A percentile compares a stretch with the other conserved stretches of the same genome.
Evolutionary conservation across 768 basidiomycete genomes (phyloP).

Genomic region (Leccinum obscurum): DNA sequence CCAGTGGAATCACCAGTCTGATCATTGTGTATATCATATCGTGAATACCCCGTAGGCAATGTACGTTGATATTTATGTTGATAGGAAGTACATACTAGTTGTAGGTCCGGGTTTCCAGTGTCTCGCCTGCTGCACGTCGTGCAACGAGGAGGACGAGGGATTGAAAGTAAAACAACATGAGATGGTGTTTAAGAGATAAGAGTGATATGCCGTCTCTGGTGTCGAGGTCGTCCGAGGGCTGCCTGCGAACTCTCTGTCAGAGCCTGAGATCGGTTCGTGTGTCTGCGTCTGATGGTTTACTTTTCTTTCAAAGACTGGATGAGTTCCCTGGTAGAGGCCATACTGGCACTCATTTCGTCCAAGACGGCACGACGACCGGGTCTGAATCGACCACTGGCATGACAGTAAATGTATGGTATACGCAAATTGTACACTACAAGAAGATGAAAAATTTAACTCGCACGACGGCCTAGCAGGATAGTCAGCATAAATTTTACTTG

Average conservation of each 20-base stretch:
- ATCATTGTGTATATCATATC: not conserved
- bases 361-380: slow-evolving; percentile 27
- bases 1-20: not conserved
- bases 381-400: slow-evolving; percentile 24
- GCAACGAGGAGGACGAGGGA: slow-evolving; percentile 73
- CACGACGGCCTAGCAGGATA: too few species aligned
- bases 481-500: too few species aligned
- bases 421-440: slow-evolving; percentile 4
- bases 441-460: not conserved
- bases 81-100: not conserved
- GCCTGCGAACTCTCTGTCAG: slow-evolving; percentile 29
- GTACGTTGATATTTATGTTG: not conserved
- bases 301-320: slow-evolving; percentile 55
- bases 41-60: not conserved
- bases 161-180: slow-evolving; percentile 83
- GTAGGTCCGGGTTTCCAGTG: slow-evolving; percentile 47
- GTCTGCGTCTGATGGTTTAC: slow-evolving; percentile 37
- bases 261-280: not conserved
- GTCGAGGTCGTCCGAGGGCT: slow-evolving; percentile 41
- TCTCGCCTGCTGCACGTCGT: slow-evolving; percentile 68
- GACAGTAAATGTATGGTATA: slow-evolving; percentile 1
- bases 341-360: slow-evolving; percentile 62
- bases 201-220: slow-evolving; percentile 85
- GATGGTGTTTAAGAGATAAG: slow-evolving; percentile 82
- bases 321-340: slow-evolving; percentile 58